Percentiles rank a stretch among this genome's conserved stretches.
These are phyloP conservation scores for Pseudogymnoascus sp. DNA, from an alignment of 2,329 filamentous ascomycete species.

Conservation along the genomic window DNA sequence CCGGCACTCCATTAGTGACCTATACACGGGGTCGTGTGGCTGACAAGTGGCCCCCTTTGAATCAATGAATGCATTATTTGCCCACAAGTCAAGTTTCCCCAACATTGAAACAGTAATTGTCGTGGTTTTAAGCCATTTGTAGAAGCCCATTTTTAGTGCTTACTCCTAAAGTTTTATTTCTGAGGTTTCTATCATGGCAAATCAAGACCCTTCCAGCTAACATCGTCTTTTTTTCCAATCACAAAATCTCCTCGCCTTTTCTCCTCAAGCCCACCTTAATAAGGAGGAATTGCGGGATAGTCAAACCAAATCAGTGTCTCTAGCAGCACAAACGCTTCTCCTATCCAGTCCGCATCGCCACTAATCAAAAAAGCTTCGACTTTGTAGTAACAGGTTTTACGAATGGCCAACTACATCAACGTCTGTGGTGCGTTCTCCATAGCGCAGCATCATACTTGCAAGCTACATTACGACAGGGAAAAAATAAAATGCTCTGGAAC, in stretches of 20 bases:
- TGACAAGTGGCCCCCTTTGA: too few relatives aligned
- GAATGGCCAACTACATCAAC: conserved; percentile 25
- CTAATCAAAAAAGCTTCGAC: too few relatives aligned
- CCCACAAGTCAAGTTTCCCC: too few relatives aligned
- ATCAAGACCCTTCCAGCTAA: neutral
- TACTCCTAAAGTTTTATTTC: neutral
- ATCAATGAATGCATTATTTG: too few relatives aligned
- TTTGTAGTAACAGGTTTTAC: neutral
- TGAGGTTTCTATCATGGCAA: neutral
- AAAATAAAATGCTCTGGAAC: conserved; percentile 13
- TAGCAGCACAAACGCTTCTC: too few relatives aligned
- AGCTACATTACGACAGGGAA: conserved; percentile 10
- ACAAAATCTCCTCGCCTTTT: neutral
- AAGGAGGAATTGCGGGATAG: neutral
- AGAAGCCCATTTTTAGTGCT: neutral
- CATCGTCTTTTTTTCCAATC: neutral
- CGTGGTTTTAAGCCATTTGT: neutral
- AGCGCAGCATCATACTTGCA: conserved; percentile 9
- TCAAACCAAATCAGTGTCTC: too few relatives aligned
- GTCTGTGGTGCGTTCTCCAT: neutral
- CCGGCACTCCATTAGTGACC: too few relatives aligned
- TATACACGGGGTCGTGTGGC: too few relatives aligned
- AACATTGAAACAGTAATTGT: too few relatives aligned
- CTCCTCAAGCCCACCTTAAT: neutral
- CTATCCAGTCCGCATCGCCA: too few relatives aligned